Evolutionary conservation across 2,329 filamentous ascomycete species (phyloP).

Genomic region (Alternaria sp.): DNA sequence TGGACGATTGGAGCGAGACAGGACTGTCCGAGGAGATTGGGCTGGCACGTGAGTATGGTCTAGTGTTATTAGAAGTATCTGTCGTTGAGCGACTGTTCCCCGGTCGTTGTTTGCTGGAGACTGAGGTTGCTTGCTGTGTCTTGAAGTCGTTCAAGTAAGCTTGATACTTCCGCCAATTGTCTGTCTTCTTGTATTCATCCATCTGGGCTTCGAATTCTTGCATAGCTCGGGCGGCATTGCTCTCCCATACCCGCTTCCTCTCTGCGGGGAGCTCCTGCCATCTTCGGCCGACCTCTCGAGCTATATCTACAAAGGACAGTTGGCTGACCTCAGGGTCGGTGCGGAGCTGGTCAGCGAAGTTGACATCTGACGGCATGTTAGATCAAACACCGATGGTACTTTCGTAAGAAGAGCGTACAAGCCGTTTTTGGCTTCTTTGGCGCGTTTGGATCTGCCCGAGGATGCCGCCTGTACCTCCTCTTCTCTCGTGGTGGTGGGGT

Average conservation of each 20-base stretch:
- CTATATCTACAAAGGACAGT: constrained; percentile 52
- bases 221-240: constrained; percentile 49
- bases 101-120: constrained; percentile 29
- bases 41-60: constrained; percentile 37
- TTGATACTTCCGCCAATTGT: constrained; percentile 50
- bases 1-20: constrained; percentile 33
- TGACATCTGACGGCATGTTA: constrained; percentile 46
- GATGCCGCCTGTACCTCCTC: constrained; percentile 51
- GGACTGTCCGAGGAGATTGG: constrained; percentile 44
- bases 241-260: constrained; percentile 51
- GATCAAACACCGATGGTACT: background rate
- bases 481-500: constrained; percentile 43
- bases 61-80: constrained; percentile 34
- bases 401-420: constrained; percentile 34
- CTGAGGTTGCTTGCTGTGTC: constrained; percentile 33
- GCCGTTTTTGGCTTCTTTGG: constrained; percentile 54
- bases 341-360: constrained; percentile 53
- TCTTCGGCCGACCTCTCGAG: constrained; percentile 49
- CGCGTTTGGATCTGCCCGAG: constrained; percentile 48
- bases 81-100: constrained; percentile 33
- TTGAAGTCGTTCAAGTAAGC: constrained; percentile 49
- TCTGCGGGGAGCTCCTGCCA: constrained; percentile 51
- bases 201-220: constrained; percentile 51
- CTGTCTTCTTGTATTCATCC: constrained; percentile 53
- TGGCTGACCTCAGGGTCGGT: constrained; percentile 46